A percentile compares a stretch with the other conserved stretches of the same genome.
Evolutionary conservation across 2,329 filamentous ascomycete species (phyloP).

Genomic region (Hypoxylon sp.): DNA sequence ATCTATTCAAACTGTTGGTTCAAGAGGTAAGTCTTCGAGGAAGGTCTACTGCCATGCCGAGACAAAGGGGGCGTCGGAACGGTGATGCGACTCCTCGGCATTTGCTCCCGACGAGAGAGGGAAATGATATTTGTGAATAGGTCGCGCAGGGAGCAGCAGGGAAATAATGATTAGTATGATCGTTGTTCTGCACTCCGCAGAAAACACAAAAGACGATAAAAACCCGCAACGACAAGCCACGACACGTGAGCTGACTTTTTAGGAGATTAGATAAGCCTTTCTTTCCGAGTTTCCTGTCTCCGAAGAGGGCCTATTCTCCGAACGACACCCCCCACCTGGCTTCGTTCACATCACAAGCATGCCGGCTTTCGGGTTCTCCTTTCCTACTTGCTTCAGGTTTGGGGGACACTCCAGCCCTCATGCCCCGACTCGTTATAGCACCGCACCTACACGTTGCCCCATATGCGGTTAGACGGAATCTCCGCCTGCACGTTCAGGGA

Average conservation of each 20-base stretch:
- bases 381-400: constrained; percentile 19
- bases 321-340: constrained; percentile 28
- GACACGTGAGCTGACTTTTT: constrained; percentile 33
- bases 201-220: neutral
- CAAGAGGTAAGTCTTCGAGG: neutral
- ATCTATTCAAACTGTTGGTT: constrained; percentile 14
- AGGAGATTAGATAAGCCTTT: constrained; percentile 28
- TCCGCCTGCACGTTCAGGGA: constrained; percentile 41
- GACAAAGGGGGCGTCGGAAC: neutral
- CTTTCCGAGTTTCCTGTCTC: constrained; percentile 38
- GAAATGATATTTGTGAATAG: neutral
- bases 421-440: constrained; percentile 11
- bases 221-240: neutral
- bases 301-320: constrained; percentile 35
- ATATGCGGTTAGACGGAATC: constrained; percentile 42
- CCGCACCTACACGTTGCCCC: constrained; percentile 11
- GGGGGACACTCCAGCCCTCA: constrained; percentile 12
- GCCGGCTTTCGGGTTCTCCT: constrained; percentile 39
- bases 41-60: neutral
- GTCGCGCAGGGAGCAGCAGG: neutral
- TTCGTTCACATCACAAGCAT: constrained; percentile 26
- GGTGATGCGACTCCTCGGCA: constrained; percentile 9
- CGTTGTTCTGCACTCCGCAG: neutral
- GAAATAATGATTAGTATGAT: neutral
- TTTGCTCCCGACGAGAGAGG: constrained; percentile 7